A percentile compares a stretch with the other conserved stretches of the same genome.
Conservation (phyloP, 2,329 filamentous ascomycete species). For the Emmonsiellopsis sp. region DNA sequence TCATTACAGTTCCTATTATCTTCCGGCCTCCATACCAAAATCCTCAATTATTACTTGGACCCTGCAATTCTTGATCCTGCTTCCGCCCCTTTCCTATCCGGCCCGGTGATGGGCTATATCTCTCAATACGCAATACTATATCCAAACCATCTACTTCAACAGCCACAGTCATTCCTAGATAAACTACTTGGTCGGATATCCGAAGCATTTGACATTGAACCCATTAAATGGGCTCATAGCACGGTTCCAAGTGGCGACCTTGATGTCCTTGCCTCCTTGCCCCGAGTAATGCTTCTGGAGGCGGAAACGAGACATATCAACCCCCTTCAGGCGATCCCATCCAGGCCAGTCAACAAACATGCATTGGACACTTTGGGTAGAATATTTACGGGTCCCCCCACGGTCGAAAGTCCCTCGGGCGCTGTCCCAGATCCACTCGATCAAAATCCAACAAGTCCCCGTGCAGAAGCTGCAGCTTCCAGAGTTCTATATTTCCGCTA, state of each 20-base stretch:
- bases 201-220: constrained; percentile 36
- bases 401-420: neutral
- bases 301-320: constrained; percentile 28
- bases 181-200: constrained; percentile 41
- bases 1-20: constrained; percentile 45
- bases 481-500: constrained; percentile 49
- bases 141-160: constrained; percentile 45
- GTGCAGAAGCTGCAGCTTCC: constrained; percentile 44
- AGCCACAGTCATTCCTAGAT: constrained; percentile 30
- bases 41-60: constrained; percentile 45
- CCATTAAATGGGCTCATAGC: constrained; percentile 43
- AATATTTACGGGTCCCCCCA: constrained; percentile 46
- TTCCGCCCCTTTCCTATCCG: constrained; percentile 46
- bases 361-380: constrained; percentile 46
- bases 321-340: constrained; percentile 43
- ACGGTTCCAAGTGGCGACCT: constrained; percentile 49
- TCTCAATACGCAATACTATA: constrained; percentile 48
- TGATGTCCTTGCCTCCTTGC: constrained; percentile 49
- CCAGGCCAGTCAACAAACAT: constrained; percentile 44
- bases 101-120: constrained; percentile 49
- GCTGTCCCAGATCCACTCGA: constrained; percentile 13
- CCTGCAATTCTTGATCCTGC: constrained; percentile 41
- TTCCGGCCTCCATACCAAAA: constrained; percentile 41
- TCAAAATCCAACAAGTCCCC: constrained; percentile 29
- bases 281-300: constrained; percentile 44